phyloP scores from a whole-genome alignment of 495 filamentous ascomycete genomes.

The Penicillium bialowiezense region DNA sequence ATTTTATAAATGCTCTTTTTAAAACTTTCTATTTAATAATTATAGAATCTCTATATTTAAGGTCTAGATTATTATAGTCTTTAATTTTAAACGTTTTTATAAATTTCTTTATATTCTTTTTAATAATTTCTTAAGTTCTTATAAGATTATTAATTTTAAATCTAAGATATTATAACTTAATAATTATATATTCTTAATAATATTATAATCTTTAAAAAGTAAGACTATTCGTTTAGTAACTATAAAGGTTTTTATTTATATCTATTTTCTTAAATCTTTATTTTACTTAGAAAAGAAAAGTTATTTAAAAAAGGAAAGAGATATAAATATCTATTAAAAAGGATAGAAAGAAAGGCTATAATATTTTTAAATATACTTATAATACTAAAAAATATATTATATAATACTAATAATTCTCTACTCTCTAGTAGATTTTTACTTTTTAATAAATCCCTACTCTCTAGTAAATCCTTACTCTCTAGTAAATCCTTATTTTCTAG shows the following conservation, averaged over 20 bases:
- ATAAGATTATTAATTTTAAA: neutral
- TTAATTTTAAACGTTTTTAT: conserved; percentile 9
- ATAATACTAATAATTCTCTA: neutral
- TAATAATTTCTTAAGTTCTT: neutral
- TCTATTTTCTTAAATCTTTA: conserved; percentile 3
- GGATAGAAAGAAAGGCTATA: too few relatives aligned
- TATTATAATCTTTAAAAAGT: conserved; percentile 2
- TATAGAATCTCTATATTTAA: conserved; percentile 5
- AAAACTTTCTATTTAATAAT: conserved; percentile 3
- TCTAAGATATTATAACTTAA: neutral
- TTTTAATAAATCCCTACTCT: too few relatives aligned
- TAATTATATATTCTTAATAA: conserved; percentile 2
- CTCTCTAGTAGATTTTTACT: too few relatives aligned
- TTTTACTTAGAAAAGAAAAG: neutral
- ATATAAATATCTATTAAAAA: too few relatives aligned
- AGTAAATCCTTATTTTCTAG: too few relatives aligned
- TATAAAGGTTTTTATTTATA: neutral
- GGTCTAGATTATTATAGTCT: conserved; percentile 11
- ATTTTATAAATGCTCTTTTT: neutral
- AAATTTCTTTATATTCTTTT: conserved; percentile 3
- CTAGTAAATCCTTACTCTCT: too few relatives aligned
- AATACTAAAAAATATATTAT: neutral
- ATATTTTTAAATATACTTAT: neutral
- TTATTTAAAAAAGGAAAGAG: too few relatives aligned
- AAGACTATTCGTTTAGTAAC: conserved; percentile 2